These are phyloP conservation scores for Epichloe uncinata DNA, from an alignment of 2,329 filamentous ascomycete genomes.

Conservation along the genomic window DNA sequence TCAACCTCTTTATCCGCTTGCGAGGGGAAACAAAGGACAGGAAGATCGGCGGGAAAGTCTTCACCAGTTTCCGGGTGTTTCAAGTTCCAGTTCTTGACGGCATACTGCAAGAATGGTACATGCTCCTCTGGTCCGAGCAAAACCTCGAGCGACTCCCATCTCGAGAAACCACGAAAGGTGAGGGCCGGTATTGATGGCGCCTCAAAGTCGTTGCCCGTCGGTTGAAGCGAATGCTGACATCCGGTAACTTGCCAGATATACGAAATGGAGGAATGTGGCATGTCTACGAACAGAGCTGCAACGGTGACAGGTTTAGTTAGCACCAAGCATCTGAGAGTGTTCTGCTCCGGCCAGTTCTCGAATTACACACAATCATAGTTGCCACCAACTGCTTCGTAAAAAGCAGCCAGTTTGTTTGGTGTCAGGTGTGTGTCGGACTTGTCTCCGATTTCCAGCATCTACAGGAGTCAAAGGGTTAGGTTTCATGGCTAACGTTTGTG, in stretches of 20 bases:
- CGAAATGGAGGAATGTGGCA: constrained; percentile 61
- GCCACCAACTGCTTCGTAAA: constrained; percentile 62
- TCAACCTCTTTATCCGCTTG: constrained; percentile 69
- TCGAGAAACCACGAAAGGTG: constrained; percentile 71
- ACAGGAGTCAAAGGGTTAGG: constrained; percentile 8
- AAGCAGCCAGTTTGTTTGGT: constrained; percentile 59
- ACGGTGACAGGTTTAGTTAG: neutral
- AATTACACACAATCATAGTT: constrained; percentile 51
- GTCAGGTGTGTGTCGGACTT: constrained; percentile 39
- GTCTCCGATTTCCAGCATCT: constrained; percentile 48
- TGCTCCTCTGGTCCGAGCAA: constrained; percentile 81
- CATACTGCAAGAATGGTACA: constrained; percentile 67
- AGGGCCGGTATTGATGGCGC: constrained; percentile 71
- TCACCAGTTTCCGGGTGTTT: constrained; percentile 61
- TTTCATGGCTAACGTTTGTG: neutral
- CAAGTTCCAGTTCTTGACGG: constrained; percentile 65
- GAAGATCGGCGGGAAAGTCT: constrained; percentile 47
- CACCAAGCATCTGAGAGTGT: neutral
- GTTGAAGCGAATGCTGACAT: constrained; percentile 78
- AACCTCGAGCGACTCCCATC: constrained; percentile 88
- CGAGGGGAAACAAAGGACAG: constrained; percentile 52
- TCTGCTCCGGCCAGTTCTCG: neutral
- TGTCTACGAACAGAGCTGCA: constrained; percentile 61
- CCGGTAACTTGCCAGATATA: constrained; percentile 88
- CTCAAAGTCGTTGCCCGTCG: constrained; percentile 57